Evolutionary conservation across 352 stramenopile species (phyloP).

Genomic region (Thraustochytrium sp.): DNA sequence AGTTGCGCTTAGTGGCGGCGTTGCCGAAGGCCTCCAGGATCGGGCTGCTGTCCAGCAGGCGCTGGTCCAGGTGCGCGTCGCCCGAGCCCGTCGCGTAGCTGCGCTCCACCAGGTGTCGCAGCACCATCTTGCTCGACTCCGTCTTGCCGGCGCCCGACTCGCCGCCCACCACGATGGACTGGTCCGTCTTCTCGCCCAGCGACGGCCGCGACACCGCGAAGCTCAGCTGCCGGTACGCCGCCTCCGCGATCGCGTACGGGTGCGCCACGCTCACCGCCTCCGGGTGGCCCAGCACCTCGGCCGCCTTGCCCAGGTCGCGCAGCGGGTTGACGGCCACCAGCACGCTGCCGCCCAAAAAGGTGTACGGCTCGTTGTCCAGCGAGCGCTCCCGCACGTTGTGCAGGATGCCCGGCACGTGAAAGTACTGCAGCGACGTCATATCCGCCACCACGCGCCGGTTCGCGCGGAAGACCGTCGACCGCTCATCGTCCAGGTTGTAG

Average conservation of each 20-base stretch:
- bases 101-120: conserved; percentile 58
- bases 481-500: neutral
- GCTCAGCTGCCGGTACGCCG: conserved; percentile 27
- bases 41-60: conserved; percentile 93
- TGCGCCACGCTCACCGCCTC: conserved; percentile 42
- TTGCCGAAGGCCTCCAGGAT: conserved; percentile 99
- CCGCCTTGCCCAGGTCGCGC: conserved; percentile 64
- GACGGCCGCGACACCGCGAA: neutral
- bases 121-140: conserved; percentile 56
- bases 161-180: conserved; percentile 40
- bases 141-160: conserved; percentile 46
- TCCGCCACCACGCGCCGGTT: conserved; percentile 55
- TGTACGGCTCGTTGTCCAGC: conserved; percentile 74
- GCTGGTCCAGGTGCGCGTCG: conserved; percentile 26
- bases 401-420: conserved; percentile 86
- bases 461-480: neutral
- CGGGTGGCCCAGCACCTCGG: neutral
- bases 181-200: conserved; percentile 3
- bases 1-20: conserved; percentile 88
- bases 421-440: conserved; percentile 89
- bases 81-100: neutral
- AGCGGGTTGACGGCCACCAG: conserved; percentile 84
- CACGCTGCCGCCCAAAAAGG: conserved; percentile 77
- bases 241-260: conserved; percentile 53
- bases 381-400: conserved; percentile 86